Conservation (phyloP, 1,284 basidiomycete species). For the Malassezia psittaci region DNA sequence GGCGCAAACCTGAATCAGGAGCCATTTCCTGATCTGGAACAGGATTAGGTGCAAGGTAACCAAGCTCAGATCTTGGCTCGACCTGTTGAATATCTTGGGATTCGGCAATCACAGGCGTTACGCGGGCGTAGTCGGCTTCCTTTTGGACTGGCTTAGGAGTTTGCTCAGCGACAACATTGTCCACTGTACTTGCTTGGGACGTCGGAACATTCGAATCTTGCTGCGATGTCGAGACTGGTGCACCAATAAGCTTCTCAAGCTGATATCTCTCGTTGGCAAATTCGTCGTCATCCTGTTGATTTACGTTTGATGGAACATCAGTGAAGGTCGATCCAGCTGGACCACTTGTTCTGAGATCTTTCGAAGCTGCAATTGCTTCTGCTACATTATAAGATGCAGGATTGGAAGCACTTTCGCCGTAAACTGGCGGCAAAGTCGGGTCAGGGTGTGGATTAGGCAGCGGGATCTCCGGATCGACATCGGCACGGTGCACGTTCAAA, state of each 20-base stretch:
- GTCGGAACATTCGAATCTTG: not conserved
- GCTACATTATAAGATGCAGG: not conserved
- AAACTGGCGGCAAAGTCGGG: no score
- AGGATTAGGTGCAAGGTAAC: no score
- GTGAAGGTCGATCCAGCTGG: no score
- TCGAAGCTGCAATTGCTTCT: not conserved
- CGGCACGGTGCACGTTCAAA: no score
- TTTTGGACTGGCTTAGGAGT: not conserved
- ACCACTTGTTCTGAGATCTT: no score
- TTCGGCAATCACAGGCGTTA: not conserved
- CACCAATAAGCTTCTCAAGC: not conserved
- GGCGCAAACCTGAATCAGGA: not conserved
- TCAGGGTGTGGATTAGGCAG: no score
- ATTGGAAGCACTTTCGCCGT: no score
- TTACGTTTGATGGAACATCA: not conserved
- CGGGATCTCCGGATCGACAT: no score
- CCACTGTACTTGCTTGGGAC: not conserved
- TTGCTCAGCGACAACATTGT: not conserved
- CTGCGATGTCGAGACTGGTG: not conserved
- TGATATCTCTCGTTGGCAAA: not conserved
- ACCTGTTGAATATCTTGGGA: no score
- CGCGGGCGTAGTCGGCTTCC: not conserved
- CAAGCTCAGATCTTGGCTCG: no score
- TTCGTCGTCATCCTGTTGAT: not conserved
- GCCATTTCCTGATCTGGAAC: not conserved